Base-by-base conservation (phyloP, 2,329 filamentous ascomycete genomes). In the Pyrenophora seminiperda region DNA sequence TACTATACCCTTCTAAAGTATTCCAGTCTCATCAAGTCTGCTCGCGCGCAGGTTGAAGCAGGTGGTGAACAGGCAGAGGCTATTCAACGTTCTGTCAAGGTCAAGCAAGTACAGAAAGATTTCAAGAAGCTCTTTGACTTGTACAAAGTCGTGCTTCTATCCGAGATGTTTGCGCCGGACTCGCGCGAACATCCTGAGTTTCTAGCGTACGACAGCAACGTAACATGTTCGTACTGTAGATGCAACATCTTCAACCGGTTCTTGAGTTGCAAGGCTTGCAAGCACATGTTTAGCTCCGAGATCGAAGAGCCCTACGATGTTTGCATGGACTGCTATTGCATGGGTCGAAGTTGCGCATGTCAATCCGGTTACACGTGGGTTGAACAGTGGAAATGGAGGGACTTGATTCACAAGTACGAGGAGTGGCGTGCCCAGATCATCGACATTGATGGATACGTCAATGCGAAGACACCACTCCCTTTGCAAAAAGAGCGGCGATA, bases 201-300 rank as follows among this genome's bases (percentile, higher is more conserved):
- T 54, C 73, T 96, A 6, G 82, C 86, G 0, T 97, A 90, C 63
- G 92, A 97, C 73, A 91, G 91, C 49, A 93, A 91, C 66, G 86
- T 99, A 40, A 96, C 91, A 5, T 99, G 94, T 72, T 93, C 93
- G 3, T 99, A 97, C 73, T 99, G 94, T 70, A 82, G 94, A 36
- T 89, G 90, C 56, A 97, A 97, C 67, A 95, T 99, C 47, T 97
- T 97, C 80, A 99, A 99, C 72, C 84, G 91, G 3, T 99, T 99
- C 67, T 75, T 99, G 18, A 96, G 92, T 3, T 99, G 94, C 77
- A 90, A 90, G 50, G 83, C 86, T 44, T 99, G 94, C 70, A 83
- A 90, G 37, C 81, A 87, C 29, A 78, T 81, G 40, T 79, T 90
- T 15, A 77, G 82, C 9, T 82, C 82, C 51, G 89, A 85, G 19